These are phyloP conservation scores for Lepiota venenata DNA, from an alignment of 768 basidiomycete genomes.

Conservation along the genomic window DNA sequence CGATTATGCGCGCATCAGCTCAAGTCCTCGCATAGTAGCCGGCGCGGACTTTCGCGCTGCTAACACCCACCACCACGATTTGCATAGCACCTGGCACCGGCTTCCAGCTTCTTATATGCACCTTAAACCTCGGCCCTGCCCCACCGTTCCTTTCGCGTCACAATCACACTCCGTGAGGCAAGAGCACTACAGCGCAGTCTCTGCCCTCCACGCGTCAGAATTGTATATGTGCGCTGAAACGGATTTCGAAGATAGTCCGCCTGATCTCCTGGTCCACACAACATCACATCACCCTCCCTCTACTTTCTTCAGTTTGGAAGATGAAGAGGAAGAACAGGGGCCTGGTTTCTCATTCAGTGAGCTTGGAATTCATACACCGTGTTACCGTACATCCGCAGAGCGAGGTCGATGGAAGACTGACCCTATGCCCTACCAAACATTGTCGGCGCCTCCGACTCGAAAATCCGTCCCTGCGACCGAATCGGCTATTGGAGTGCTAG, in stretches of 20 bases:
- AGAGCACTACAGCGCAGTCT: slow-evolving; percentile 24
- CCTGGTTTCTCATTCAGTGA: slow-evolving; percentile 25
- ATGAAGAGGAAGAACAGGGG: slow-evolving; percentile 26
- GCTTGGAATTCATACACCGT: slow-evolving; percentile 40
- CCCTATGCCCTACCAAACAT: slow-evolving; percentile 32
- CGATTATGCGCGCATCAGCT: slow-evolving; percentile 28
- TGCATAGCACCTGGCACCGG: slow-evolving; percentile 21
- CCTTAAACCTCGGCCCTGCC: slow-evolving; percentile 16
- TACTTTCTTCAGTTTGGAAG: slow-evolving; percentile 31
- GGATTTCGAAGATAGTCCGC: slow-evolving; percentile 20
- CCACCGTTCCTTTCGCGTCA: slow-evolving; percentile 24
- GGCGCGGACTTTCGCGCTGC: slow-evolving; percentile 20
- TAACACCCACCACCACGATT: slow-evolving; percentile 24
- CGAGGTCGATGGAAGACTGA: slow-evolving; percentile 58
- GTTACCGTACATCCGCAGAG: slow-evolving; percentile 53
- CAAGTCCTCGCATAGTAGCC: slow-evolving; percentile 30
- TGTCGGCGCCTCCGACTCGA: slow-evolving; percentile 21
- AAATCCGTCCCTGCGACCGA: slow-evolving; percentile 31
- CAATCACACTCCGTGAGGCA: slow-evolving; percentile 24
- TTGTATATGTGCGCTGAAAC: slow-evolving; percentile 24
- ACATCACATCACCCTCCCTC: slow-evolving; percentile 21
- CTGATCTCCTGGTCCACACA: slow-evolving; percentile 23
- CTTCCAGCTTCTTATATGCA: slow-evolving; percentile 14
- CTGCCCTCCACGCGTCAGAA: slow-evolving; percentile 32
- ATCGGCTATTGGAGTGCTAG: slow-evolving; percentile 24